phyloP scores from a whole-genome alignment of 2,329 filamentous ascomycete genomes.

The Penicillium sp. region DNA sequence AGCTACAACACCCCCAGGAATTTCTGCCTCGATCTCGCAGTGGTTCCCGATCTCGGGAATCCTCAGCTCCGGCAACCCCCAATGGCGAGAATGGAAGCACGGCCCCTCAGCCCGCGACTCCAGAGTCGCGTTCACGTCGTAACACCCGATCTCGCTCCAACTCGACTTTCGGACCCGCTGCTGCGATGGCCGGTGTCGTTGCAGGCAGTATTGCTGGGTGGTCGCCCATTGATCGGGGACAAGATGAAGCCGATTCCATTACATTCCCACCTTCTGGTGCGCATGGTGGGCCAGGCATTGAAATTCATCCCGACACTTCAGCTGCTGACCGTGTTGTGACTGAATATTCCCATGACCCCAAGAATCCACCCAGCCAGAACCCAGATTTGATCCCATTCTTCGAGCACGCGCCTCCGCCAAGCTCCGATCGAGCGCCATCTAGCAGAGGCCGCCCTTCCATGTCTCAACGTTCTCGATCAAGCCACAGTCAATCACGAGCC shows the following conservation, averaged over 20 bases:
- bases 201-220: conserved; percentile 69
- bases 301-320: conserved; percentile 52
- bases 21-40: conserved; percentile 50
- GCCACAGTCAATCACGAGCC: conserved; percentile 35
- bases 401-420: conserved; percentile 42
- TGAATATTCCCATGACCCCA: conserved; percentile 38
- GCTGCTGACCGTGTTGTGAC: conserved; percentile 51
- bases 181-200: conserved; percentile 68
- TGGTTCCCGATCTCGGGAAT: conserved; percentile 45
- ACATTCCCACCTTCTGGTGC: conserved; percentile 42
- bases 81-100: conserved; percentile 51
- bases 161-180: conserved; percentile 61
- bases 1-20: conserved; percentile 61
- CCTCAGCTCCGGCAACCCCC: conserved; percentile 59
- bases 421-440: conserved; percentile 33
- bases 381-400: conserved; percentile 50
- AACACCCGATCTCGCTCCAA: conserved; percentile 63
- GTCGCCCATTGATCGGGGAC: conserved; percentile 61
- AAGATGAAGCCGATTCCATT: conserved; percentile 42
- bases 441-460: conserved; percentile 41
- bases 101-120: conserved; percentile 61
- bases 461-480: conserved; percentile 43
- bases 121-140: conserved; percentile 55
- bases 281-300: conserved; percentile 49
- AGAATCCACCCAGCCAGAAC: conserved; percentile 52